Conservation (phyloP, 306 rosid species). For the Vachellia collinsii region DNA sequence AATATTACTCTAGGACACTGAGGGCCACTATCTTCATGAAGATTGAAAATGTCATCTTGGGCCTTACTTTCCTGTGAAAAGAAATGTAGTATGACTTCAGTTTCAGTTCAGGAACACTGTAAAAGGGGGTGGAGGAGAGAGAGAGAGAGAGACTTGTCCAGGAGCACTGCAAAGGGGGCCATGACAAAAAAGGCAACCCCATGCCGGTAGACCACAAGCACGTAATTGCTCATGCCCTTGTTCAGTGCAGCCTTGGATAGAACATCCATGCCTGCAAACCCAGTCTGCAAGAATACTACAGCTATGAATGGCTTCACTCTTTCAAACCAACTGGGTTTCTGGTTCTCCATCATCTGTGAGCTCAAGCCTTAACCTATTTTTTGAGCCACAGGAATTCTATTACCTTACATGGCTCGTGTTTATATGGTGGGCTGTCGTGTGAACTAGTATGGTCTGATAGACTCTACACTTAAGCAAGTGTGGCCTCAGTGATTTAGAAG, state of each 20-base stretch:
- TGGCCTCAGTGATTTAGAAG: constrained; percentile 62
- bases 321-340: constrained; percentile 31
- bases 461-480: constrained; percentile 65
- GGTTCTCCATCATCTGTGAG: constrained; percentile 42
- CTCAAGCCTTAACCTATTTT: not conserved
- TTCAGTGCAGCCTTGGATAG: constrained; percentile 86
- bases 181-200: constrained; percentile 68
- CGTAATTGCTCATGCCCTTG: constrained; percentile 92
- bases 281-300: constrained; percentile 71
- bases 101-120: constrained; percentile 3
- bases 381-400: constrained; percentile 31
- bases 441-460: constrained; percentile 49
- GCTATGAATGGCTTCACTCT: constrained; percentile 71
- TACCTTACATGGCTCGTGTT: constrained; percentile 3
- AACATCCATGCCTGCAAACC: constrained; percentile 83
- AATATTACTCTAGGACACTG: constrained; percentile 74
- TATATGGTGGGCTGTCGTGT: constrained; percentile 33
- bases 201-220: constrained; percentile 83
- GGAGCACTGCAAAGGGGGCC: constrained; percentile 71
- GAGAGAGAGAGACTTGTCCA: constrained; percentile 60
- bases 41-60: constrained; percentile 78
- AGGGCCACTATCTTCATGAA: constrained; percentile 69
- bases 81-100: not conserved
- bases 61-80: constrained; percentile 74
- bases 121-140: not conserved